A percentile compares a stretch with the other conserved stretches of the same genome.
phyloP scores from a whole-genome alignment of 2,329 filamentous ascomycete species.

The Cladosporium austrohemisphaericum region DNA sequence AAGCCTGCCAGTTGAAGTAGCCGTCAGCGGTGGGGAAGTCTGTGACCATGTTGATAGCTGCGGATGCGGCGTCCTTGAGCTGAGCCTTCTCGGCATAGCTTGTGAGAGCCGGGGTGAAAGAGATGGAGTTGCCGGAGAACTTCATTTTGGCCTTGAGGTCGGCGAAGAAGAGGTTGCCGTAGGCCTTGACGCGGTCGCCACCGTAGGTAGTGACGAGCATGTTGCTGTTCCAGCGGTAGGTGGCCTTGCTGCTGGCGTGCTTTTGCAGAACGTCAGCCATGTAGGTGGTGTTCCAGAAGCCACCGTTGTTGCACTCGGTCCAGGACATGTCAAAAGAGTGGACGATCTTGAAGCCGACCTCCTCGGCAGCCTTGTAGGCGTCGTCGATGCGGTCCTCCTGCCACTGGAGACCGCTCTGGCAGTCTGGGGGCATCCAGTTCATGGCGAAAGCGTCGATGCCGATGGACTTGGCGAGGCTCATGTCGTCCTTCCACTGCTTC shows the following conservation, averaged over 20 bases:
- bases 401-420: conserved; percentile 29
- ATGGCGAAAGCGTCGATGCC: conserved; percentile 38
- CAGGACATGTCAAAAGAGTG: conserved; percentile 40
- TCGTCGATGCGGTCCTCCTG: conserved; percentile 34
- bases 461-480: conserved; percentile 31
- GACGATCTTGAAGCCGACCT: conserved; percentile 35
- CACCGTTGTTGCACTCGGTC: conserved; percentile 27
- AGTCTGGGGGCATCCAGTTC: conserved; percentile 37
- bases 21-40: conserved; percentile 36
- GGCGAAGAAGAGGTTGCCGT: conserved; percentile 37
- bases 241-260: conserved; percentile 31
- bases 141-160: conserved; percentile 33
- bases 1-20: conserved; percentile 41
- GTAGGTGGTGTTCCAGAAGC: conserved; percentile 37
- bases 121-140: conserved; percentile 29
- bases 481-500: conserved; percentile 34
- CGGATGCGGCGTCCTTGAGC: conserved; percentile 21
- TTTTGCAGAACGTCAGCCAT: conserved; percentile 34
- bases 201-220: conserved; percentile 37
- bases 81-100: conserved; percentile 32
- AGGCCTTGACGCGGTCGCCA: conserved; percentile 31
- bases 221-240: conserved; percentile 37
- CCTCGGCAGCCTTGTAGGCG: conserved; percentile 34
- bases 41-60: conserved; percentile 28
- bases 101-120: conserved; percentile 34